Evolutionary conservation across 2,329 filamentous ascomycete genomes (phyloP), one percentile per base, ranked within the genome.

Genomic region (Raffaelea ambrosiae): DNA sequence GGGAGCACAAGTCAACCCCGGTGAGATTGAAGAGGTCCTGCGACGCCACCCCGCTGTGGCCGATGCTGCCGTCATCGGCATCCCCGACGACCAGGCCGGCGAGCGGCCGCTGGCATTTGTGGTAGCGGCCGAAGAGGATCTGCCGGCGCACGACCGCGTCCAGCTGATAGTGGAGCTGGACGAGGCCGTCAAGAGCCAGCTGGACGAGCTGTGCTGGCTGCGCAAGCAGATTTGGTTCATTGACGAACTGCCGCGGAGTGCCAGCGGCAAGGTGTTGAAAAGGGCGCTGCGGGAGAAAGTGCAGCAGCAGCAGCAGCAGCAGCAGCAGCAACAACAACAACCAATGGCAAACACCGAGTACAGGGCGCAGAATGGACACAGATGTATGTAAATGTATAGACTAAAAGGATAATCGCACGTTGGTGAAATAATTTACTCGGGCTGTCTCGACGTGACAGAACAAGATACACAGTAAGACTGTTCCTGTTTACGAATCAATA

Each of bases 221-320:
- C 79, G 77, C 5, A 84, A 84, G 0, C 84, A 84, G 1, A 75
- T 88, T 16, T 64, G 73, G 9, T 86, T 88, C 57, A 68, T 84
- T 3, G 74, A 84, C 31, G 67, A 67, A 9, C 80, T 88, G 31
- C 83, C 84, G 11, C 88, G 85, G 66, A 86, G 84, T 50, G 75
- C 79, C 2, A 71, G 68, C 40, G 70, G 70, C 0, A 73, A 73
- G 61, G 69, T 73, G 33, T 52, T 73, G 22, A 10, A n/a, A 10
- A 10, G 19, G 22, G 3, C 31, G 22, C 40, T 43, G 22, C n/a
- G n/a, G n/a, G n/a, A n/a, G n/a, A n/a, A n/a, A n/a, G n/a, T n/a
- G n/a, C n/a, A n/a, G n/a, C n/a, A n/a, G n/a, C n/a, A n/a, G n/a
- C n/a, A n/a, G n/a, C n/a, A n/a, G n/a, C n/a, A n/a, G n/a, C n/a